A percentile compares a stretch with the other conserved stretches of the same genome.
Conservation (phyloP, 192 early-diverging fungal species). For the Coemansia sp. region DNA sequence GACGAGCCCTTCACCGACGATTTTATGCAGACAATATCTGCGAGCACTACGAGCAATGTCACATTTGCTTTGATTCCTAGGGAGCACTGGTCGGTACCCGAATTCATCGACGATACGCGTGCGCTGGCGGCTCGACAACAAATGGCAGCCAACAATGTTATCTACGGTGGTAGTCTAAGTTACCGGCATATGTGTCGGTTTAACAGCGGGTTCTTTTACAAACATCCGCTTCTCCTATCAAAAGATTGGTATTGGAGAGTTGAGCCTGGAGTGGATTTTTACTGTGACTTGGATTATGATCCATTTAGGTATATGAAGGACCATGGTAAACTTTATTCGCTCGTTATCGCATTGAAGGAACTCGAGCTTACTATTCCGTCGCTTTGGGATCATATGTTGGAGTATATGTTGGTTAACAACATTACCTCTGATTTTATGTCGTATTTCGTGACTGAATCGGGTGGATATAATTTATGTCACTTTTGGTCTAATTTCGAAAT, state of each 20-base stretch:
- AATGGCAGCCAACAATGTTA: constrained; percentile 65
- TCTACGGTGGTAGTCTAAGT: constrained; percentile 73
- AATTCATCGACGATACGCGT: constrained; percentile 42
- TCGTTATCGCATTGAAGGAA: constrained; percentile 61
- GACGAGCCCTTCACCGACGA: constrained; percentile 62
- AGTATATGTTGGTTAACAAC: constrained; percentile 44
- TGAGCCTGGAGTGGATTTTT: constrained; percentile 82
- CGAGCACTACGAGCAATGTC: constrained; percentile 58
- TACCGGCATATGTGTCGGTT: constrained; percentile 92
- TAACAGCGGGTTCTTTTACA: constrained; percentile 58
- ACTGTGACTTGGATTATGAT: constrained; percentile 83
- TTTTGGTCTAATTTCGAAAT: constrained; percentile 88
- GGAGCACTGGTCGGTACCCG: constrained; percentile 60
- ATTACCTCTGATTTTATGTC: constrained; percentile 38
- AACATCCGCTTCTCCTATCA: constrained; percentile 68
- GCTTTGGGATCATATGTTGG: constrained; percentile 57
- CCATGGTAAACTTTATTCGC: constrained; percentile 74
- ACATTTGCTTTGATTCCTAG: constrained; percentile 59
- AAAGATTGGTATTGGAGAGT: constrained; percentile 91
- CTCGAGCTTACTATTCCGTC: constrained; percentile 56
- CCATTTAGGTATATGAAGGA: constrained; percentile 80
- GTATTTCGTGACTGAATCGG: constrained; percentile 32
- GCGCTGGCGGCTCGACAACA: constrained; percentile 46
- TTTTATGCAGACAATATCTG: constrained; percentile 51
- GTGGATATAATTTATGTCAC: constrained; percentile 71